These are phyloP conservation scores for Astrothelium macrocarpum DNA, from an alignment of 495 filamentous ascomycete species.

Conservation along the genomic window DNA sequence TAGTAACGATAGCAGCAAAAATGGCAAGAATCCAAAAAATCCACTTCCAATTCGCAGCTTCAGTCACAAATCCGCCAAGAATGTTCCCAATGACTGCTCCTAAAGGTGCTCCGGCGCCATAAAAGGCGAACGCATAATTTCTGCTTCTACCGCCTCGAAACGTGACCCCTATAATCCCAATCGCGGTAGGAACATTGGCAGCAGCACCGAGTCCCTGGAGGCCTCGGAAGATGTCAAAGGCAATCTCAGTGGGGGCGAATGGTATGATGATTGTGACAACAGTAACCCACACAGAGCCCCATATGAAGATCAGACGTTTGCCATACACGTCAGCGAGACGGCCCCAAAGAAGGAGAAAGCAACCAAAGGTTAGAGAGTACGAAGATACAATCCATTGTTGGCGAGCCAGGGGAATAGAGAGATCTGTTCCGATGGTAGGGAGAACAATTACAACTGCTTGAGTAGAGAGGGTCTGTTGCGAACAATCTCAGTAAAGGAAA, in stretches of 20 bases:
- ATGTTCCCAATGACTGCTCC: constrained; percentile 49
- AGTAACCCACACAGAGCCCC: constrained; percentile 29
- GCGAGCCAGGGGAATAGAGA: constrained; percentile 45
- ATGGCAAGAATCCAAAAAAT: constrained; percentile 37
- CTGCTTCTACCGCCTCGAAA: constrained; percentile 53
- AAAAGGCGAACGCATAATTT: constrained; percentile 48
- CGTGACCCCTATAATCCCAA: constrained; percentile 52
- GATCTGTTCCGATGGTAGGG: constrained; percentile 45
- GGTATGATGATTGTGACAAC: constrained; percentile 25
- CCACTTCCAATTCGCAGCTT: constrained; percentile 51
- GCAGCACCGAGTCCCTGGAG: constrained; percentile 31
- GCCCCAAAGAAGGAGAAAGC: constrained; percentile 32
- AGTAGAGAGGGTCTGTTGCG: constrained; percentile 44
- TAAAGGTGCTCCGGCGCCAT: constrained; percentile 31
- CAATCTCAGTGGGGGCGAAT: constrained; percentile 29
- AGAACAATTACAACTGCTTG: constrained; percentile 54
- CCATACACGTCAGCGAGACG: constrained; percentile 32
- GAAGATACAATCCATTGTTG: constrained; percentile 57
- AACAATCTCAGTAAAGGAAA: neutral
- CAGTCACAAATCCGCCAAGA: constrained; percentile 42
- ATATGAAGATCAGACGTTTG: constrained; percentile 31
- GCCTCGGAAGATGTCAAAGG: constrained; percentile 32
- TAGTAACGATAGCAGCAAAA: constrained; percentile 21
- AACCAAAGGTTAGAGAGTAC: constrained; percentile 36
- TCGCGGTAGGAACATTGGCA: constrained; percentile 40